Percentiles rank a stretch among this genome's conserved stretches.
Evolutionary conservation across 2,329 filamentous ascomycete genomes (phyloP).

Genomic region (Paraconiothyrium sp.): DNA sequence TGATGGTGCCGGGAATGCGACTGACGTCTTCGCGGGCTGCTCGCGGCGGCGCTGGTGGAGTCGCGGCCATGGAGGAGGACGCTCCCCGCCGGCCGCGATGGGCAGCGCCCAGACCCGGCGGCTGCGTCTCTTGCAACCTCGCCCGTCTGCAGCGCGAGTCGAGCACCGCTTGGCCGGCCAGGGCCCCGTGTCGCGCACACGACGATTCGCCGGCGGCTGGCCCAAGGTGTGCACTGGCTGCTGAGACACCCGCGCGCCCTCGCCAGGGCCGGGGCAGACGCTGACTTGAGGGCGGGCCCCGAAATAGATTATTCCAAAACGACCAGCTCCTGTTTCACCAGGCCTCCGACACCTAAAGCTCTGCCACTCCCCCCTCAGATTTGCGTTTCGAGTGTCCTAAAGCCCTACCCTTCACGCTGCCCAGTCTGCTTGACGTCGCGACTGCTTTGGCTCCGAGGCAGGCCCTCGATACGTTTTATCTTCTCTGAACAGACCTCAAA

Average conservation of each 20-base stretch:
- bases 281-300: slow-evolving; percentile 36
- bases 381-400: slow-evolving; percentile 51
- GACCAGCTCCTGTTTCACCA: slow-evolving; percentile 52
- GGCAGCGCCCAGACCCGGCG: neutral
- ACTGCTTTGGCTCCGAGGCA: slow-evolving; percentile 48
- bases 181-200: slow-evolving; percentile 31
- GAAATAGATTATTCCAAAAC: slow-evolving; percentile 51
- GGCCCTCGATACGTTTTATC: slow-evolving; percentile 52
- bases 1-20: neutral
- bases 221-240: slow-evolving; percentile 33
- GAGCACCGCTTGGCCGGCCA: slow-evolving; percentile 13
- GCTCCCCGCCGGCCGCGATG: neutral
- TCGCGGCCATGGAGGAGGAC: neutral
- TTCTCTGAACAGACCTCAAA: slow-evolving; percentile 49
- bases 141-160: slow-evolving; percentile 16
- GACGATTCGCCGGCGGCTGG: slow-evolving; percentile 25
- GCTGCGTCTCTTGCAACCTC: neutral
- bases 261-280: slow-evolving; percentile 25
- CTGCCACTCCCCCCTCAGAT: slow-evolving; percentile 49
- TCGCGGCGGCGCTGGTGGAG: neutral
- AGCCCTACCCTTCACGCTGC: slow-evolving; percentile 43
- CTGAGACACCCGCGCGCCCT: slow-evolving; percentile 30
- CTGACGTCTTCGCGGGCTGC: slow-evolving; percentile 10
- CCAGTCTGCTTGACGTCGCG: slow-evolving; percentile 46
- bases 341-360: slow-evolving; percentile 52